These are phyloP conservation scores for Sutorius eximius DNA, from an alignment of 1,284 basidiomycete genomes.

Conservation along the genomic window DNA sequence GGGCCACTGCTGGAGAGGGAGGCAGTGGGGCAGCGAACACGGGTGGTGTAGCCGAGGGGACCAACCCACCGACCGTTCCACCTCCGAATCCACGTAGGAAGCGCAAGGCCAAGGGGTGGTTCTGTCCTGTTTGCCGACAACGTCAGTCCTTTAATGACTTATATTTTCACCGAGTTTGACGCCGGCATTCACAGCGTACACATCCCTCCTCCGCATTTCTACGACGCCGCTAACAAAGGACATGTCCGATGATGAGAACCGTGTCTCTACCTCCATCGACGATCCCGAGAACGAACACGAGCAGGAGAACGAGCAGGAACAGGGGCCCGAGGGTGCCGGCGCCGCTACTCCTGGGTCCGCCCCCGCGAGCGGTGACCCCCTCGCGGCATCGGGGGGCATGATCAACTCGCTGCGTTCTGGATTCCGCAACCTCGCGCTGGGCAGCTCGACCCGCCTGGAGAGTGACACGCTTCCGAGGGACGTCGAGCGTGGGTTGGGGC, in stretches of 20 bases:
- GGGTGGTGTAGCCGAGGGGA: slow-evolving; percentile 18
- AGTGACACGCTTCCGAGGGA: slow-evolving; percentile 36
- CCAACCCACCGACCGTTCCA: slow-evolving; percentile 25
- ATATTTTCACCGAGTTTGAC: background rate
- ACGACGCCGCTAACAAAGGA: slow-evolving; percentile 62
- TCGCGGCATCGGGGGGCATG: slow-evolving; percentile 25
- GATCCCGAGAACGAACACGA: slow-evolving; percentile 29
- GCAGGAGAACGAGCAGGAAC: background rate
- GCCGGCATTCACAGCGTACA: slow-evolving; percentile 63
- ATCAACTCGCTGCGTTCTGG: slow-evolving; percentile 37
- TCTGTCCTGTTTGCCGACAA: slow-evolving; percentile 90
- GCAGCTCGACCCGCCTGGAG: slow-evolving; percentile 15
- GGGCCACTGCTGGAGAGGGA: slow-evolving; percentile 16
- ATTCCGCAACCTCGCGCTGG: slow-evolving; percentile 33
- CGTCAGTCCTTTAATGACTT: slow-evolving; percentile 48
- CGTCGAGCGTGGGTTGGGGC: slow-evolving; percentile 36
- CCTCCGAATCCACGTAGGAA: slow-evolving; percentile 61
- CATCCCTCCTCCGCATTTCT: slow-evolving; percentile 81
- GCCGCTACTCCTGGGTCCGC: background rate
- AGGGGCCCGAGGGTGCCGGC: slow-evolving; percentile 19
- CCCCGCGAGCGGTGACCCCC: slow-evolving; percentile 14
- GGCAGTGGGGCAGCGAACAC: slow-evolving; percentile 23
- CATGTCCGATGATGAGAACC: slow-evolving; percentile 37
- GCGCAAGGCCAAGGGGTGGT: slow-evolving; percentile 92
- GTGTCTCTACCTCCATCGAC: slow-evolving; percentile 38